Base-by-base conservation (phyloP, 768 basidiomycete genomes). In the Podaxis sp. region DNA sequence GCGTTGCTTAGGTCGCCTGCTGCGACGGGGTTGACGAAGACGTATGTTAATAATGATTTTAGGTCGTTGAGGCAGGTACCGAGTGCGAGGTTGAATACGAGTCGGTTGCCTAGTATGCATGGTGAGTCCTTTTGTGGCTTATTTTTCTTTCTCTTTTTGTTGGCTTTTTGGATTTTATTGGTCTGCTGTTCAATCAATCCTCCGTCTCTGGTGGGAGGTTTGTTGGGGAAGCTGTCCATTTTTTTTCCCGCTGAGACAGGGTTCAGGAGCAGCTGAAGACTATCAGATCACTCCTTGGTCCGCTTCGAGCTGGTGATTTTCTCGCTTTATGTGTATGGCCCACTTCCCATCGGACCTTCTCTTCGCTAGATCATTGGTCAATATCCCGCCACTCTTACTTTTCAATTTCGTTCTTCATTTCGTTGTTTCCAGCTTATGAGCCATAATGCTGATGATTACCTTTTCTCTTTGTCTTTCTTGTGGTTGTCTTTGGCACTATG, bases 61-160 rank as follows among this genome's bases (percentile, higher is more conserved):
- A 80, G 92, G 56, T 83, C 89, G 68, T 75, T 91, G 64, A 77
- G 91, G 52, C 86, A 87, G 70, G 74, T 77, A 44, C 81, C 89
- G 35, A 81, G 84, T 9, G 82, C 87, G 64, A 82, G 89, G 66
- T 82, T 91, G 70, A 94, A 93, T 67, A 93, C 91, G 58, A 93
- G 91, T 73, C 79, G 92, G 67, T 77, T 93, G 48, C 92, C 92
- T 9, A 93, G 92, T 72, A 87, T 86, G 77, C 92, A 94, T 73
- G 91, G 82, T 82, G 56, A 46, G 79, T 21, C 21, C 1, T 4
- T 23, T 36, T 10, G 9, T 21, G 1, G 18, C 4, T 11, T 18
- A 37, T 23, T 14, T 18, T 6, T 23, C 16, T 23, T 5, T 23
- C 18, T 23, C 28, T 47, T 47, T 47, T 21, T 9, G 10, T 6